Conservation (phyloP, 2,329 filamentous ascomycete genomes). For the Diaporthe amygdali region DNA sequence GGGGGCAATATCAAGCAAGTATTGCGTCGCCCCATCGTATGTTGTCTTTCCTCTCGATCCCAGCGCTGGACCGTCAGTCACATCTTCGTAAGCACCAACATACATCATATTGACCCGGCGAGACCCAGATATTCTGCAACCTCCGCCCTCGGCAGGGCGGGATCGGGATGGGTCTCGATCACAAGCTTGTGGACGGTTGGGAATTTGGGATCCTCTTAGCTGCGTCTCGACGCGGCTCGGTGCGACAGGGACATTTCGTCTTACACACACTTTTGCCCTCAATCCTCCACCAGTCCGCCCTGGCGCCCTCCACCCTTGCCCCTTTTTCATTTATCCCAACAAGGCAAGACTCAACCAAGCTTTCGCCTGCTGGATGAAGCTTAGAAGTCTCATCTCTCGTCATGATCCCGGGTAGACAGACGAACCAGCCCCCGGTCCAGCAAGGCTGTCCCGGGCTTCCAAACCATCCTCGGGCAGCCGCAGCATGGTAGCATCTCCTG, state of each 20-base stretch:
- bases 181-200: neutral
- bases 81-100: neutral
- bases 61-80: neutral
- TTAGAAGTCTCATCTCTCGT: neutral
- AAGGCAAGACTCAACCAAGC: neutral
- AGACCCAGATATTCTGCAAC: neutral
- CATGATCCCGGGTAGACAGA: neutral
- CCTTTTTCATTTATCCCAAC: conserved; percentile 10
- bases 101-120: neutral
- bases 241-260: neutral
- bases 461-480: conserved; percentile 4
- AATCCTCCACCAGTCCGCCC: neutral
- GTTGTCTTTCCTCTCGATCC: neutral
- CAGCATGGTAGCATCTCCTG: neutral
- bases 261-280: neutral
- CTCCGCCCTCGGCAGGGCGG: neutral
- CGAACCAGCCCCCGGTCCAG: neutral
- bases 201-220: neutral
- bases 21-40: neutral
- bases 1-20: neutral
- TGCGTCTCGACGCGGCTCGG: neutral
- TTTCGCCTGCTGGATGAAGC: conserved; percentile 1
- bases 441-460: conserved; percentile 7
- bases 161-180: neutral
- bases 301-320: neutral